These are phyloP conservation scores for Penicillium bialowiezense DNA, from an alignment of 495 filamentous ascomycete genomes.

Conservation along the genomic window DNA sequence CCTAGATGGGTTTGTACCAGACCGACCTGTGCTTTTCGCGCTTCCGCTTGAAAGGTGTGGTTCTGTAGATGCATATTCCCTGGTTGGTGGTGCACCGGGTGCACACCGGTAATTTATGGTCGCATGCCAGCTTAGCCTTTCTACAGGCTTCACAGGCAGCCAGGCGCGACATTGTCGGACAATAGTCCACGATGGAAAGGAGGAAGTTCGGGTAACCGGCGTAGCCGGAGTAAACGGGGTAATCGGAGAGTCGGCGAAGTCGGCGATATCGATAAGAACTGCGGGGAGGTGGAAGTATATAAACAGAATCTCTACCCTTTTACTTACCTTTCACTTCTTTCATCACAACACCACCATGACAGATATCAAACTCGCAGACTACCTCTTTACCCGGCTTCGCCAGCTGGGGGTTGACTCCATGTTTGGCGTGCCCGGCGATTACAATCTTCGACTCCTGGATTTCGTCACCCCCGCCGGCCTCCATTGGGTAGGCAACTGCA, in stretches of 20 bases:
- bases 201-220: conserved; percentile 15
- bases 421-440: conserved; percentile 73
- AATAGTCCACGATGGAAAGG: conserved; percentile 7
- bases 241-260: conserved; percentile 10
- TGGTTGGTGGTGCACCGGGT: conserved; percentile 31
- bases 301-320: neutral
- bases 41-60: conserved; percentile 37
- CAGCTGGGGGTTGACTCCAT: conserved; percentile 67
- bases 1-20: neutral
- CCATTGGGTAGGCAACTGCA: conserved; percentile 75
- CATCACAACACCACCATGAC: conserved; percentile 10
- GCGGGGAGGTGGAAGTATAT: conserved; percentile 14
- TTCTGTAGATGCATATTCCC: conserved; percentile 37
- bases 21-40: conserved; percentile 22
- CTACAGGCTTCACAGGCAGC: conserved; percentile 41
- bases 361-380: conserved; percentile 45
- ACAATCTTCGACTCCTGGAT: conserved; percentile 68
- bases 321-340: neutral
- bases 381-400: conserved; percentile 66
- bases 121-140: conserved; percentile 41
- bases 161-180: conserved; percentile 23
- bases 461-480: conserved; percentile 60
- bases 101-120: conserved; percentile 38
- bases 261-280: conserved; percentile 16
- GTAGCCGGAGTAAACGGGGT: conserved; percentile 9